Base-by-base conservation (phyloP, 108 stramenopile species). In the Fragilariopsis cylindrus region DNA sequence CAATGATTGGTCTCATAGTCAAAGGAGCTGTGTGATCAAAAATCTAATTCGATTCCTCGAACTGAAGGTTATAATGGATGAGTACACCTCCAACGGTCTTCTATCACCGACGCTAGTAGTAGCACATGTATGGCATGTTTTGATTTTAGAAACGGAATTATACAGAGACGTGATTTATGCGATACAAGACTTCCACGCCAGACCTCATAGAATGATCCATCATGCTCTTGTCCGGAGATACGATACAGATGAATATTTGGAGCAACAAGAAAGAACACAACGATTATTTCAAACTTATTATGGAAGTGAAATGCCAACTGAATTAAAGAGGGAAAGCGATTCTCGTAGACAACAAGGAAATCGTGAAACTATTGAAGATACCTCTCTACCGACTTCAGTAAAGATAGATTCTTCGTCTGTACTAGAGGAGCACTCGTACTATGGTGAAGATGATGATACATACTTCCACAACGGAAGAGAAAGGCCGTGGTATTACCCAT, bases 1-100 rank as follows among this genome's bases (percentile, higher is more conserved):
- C 15, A 16, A 39, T 7, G 65, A 74, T 4, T 57, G 45, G 49
- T 60, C 39, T 43, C 52, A 21, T 44, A 58, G 44, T 11, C 67
- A 57, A 56, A 66, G 75, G 39, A 69, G 56, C 11, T 30, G 43
- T 49, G 7, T 76, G 5, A 66, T 76, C 43, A 60, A 60, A 43
- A 56, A 69, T 40, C 54, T 76, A 5, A 54, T 74, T 44, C 63
- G 65, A 42, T 74, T 74, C 58, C 64, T 74, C 47, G 73, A 74
- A 43, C 46, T 74, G 64, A 74, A 74, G 46, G 64, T 74, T 7
- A 18, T 74, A 6, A 74, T 60, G 73, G 73, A 66, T 7, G 73
- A 74, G 53, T 74, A 64, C 60, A 48, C 15, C 41, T 18, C 63
- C 13, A 69, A 40, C 5, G 55, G 53, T 15, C 57, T 69, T 9